These are phyloP conservation scores for Wickerhamiella alocasiicola DNA, from an alignment of 805 yeast genomes.

Conservation along the genomic window DNA sequence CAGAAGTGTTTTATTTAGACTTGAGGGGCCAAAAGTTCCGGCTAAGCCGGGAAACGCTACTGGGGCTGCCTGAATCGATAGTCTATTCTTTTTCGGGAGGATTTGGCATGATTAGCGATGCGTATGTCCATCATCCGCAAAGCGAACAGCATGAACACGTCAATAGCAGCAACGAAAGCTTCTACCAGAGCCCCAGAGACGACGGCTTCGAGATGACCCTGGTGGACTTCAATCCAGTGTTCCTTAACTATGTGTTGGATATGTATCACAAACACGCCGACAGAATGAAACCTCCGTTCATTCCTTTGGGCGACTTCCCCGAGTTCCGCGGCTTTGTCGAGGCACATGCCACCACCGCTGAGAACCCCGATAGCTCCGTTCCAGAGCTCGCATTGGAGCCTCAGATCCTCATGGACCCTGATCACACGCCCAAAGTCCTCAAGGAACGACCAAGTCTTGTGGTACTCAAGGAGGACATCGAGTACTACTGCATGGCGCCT, in stretches of 20 bases:
- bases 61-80: constrained; percentile 84
- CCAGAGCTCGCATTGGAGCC: constrained; percentile 13
- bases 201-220: constrained; percentile 18
- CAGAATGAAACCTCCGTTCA: constrained; percentile 32
- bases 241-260: constrained; percentile 67
- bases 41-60: constrained; percentile 75
- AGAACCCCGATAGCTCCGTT: constrained; percentile 9
- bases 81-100: constrained; percentile 81
- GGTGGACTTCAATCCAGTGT: constrained; percentile 76
- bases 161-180: constrained; percentile 12
- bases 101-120: constrained; percentile 63
- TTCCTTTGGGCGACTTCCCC: constrained; percentile 16
- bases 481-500: constrained; percentile 73
- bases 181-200: constrained; percentile 8
- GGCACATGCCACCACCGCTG: constrained; percentile 7
- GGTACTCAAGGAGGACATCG: constrained; percentile 86
- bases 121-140: constrained; percentile 36
- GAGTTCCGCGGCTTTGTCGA: constrained; percentile 16
- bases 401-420: constrained; percentile 13
- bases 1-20: constrained; percentile 43
- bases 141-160: constrained; percentile 14
- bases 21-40: constrained; percentile 63
- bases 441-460: constrained; percentile 79
- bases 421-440: constrained; percentile 38
- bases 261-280: constrained; percentile 38